Percentiles rank a stretch among this genome's conserved stretches.
Evolutionary conservation across 148 eudicot genomes (phyloP).

Genomic region (Spergularia bocconei): DNA sequence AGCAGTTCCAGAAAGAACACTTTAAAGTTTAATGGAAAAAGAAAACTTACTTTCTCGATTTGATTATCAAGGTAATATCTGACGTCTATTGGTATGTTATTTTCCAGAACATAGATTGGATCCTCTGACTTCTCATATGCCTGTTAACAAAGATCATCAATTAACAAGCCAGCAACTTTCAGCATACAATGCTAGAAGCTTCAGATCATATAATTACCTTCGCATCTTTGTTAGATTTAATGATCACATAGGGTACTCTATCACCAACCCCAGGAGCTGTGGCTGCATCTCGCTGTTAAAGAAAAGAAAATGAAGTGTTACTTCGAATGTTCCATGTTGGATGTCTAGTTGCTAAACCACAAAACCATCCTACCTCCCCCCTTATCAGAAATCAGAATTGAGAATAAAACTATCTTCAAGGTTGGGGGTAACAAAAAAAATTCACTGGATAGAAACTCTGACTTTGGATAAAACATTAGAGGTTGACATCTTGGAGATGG

Average conservation of each 20-base stretch:
- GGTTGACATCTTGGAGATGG: too few relatives aligned
- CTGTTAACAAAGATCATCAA: constrained; percentile 46
- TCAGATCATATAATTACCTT: constrained; percentile 51
- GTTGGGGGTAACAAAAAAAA: too few relatives aligned
- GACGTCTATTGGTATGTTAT: constrained; percentile 95
- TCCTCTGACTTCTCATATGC: constrained; percentile 98
- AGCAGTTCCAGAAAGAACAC: constrained; percentile 15
- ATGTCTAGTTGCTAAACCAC: constrained; percentile 5
- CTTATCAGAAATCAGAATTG: neutral
- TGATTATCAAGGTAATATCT: constrained; percentile 97
- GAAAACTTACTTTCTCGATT: constrained; percentile 73
- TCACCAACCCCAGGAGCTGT: constrained; percentile 99
- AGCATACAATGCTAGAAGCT: constrained; percentile 7
- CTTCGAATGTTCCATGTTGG: neutral
- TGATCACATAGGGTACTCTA: constrained; percentile 94
- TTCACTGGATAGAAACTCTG: too few relatives aligned
- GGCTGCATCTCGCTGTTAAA: constrained; percentile 91
- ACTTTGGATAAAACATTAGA: too few relatives aligned
- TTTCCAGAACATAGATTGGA: constrained; percentile 93
- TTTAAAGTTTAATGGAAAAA: constrained; percentile 17
- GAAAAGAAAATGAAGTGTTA: constrained; percentile 15
- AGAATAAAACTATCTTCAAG: neutral
- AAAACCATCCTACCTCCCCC: constrained; percentile 2
- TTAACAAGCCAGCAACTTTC: neutral
- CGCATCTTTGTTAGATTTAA: constrained; percentile 97